These are phyloP conservation scores for Rhododendron mucronatum DNA, from an alignment of 148 eudicot genomes.

Conservation along the genomic window DNA sequence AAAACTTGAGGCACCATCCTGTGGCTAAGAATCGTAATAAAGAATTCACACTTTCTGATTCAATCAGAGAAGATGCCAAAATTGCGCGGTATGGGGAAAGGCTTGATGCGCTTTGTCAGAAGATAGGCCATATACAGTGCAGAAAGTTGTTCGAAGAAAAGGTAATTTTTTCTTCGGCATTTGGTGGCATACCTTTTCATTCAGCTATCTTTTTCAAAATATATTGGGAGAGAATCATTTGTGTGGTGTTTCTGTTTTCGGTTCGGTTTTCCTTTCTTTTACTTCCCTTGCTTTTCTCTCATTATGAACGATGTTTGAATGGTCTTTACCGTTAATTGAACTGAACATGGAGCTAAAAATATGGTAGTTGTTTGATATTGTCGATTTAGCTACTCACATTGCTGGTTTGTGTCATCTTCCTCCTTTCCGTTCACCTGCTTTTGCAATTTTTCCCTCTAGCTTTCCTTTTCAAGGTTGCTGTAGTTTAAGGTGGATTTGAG, in stretches of 20 bases:
- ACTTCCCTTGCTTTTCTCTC: background rate
- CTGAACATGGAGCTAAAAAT: background rate
- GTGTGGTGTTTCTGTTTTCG: background rate
- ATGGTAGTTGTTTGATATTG: background rate
- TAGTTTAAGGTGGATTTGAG: background rate
- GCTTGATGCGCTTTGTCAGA: constrained; percentile 40
- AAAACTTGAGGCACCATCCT: constrained; percentile 35
- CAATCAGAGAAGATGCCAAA: constrained; percentile 37
- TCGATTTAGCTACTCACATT: background rate
- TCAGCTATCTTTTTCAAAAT: background rate
- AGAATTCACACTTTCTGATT: constrained; percentile 25
- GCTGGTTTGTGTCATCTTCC: background rate
- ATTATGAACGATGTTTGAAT: background rate
- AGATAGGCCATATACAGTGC: constrained; percentile 35
- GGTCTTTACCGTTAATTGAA: background rate
- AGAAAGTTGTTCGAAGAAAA: constrained; percentile 42
- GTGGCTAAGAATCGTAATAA: constrained; percentile 16
- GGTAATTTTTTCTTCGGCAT: constrained; percentile 32
- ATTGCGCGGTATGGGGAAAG: constrained; percentile 43
- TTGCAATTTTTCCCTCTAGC: background rate
- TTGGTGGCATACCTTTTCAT: background rate
- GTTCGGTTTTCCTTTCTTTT: background rate
- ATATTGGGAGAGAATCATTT: background rate
- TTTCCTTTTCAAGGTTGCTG: background rate
- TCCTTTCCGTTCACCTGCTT: background rate